Evolutionary conservation across 805 yeast species (phyloP), one percentile per base, ranked within the genome.

Genomic region (Kuraishia capsulata): DNA sequence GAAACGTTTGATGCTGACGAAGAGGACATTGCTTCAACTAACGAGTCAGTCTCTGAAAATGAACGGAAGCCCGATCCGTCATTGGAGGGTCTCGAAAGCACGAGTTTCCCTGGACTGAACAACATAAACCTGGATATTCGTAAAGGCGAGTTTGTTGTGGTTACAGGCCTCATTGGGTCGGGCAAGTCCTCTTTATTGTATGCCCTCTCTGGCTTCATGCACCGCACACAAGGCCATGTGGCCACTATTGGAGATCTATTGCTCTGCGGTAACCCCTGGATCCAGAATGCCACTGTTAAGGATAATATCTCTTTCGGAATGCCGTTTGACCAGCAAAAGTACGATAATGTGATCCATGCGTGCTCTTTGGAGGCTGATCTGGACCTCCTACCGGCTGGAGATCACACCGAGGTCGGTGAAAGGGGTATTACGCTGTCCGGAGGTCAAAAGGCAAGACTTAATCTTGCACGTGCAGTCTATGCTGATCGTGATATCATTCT

Each of bases 151-250:
- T 74, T 88, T 37, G 61, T 87, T 5, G 81, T 82, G 42, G 68
- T 84, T 20, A 82, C 90, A 0, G 96, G 96, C 13, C 59, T 78
- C 1, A 82, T 86, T 50, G 92, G 92, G 4, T 66, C 83, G 2
- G 92, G 92, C 36, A 82, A 82, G 50, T 62, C 84, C 0, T 78
- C 87, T 1, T 60, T 82, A 19, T 60, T 82, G 33, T 68, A 66
- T 44, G 83, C 88, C 0, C 61, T 82, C 36, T 65, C 79, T 4
- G 89, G 89, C 0, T 65, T 70, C 24, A 80, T 82, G 81, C 58
- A 64, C 17, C 66, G 69, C 43, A 54, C 57, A 0, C 30, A 44
- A 0, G 90, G 90, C 30, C 38, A 47, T 0, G 61, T 78, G 2
- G 56, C 58, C 36, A 56, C 75, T 4, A 68, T 65, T 44, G 86